Evolutionary conservation across 1,284 basidiomycete species (phyloP).

Genomic region (Sporisorium exsertum): DNA sequence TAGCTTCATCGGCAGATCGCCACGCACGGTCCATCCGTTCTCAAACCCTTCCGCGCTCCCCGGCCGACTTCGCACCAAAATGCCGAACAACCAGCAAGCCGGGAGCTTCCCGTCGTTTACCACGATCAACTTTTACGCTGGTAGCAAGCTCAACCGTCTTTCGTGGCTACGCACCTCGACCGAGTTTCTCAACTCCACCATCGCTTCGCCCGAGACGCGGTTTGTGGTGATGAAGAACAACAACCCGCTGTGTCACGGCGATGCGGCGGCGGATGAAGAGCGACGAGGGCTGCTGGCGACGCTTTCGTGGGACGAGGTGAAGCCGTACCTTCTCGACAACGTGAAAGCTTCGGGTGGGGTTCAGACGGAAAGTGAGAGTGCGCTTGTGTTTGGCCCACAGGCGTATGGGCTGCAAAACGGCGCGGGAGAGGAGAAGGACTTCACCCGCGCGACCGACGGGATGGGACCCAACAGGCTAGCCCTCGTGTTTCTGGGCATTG

Average conservation of each 20-base stretch:
- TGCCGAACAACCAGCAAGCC: conserved; percentile 10
- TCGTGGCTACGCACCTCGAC: conserved; percentile 66
- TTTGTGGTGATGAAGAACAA: conserved; percentile 67
- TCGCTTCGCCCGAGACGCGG: conserved; percentile 57
- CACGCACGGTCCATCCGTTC: neutral
- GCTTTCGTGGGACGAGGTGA: conserved; percentile 66
- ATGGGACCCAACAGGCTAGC: conserved; percentile 51
- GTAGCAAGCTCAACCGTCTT: conserved; percentile 61
- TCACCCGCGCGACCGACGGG: conserved; percentile 46
- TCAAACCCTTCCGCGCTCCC: neutral
- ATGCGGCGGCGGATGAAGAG: conserved; percentile 7
- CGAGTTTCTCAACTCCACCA: conserved; percentile 67
- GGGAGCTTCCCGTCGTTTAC: conserved; percentile 36
- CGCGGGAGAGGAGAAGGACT: conserved; percentile 30
- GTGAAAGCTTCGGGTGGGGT: conserved; percentile 39
- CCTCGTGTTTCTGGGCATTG: conserved; percentile 64
- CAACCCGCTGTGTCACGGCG: conserved; percentile 64
- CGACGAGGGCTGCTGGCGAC: conserved; percentile 53
- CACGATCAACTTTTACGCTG: conserved; percentile 65
- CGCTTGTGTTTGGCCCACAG: conserved; percentile 57
- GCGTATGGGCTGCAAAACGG: conserved; percentile 44
- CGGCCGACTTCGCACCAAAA: conserved; percentile 1
- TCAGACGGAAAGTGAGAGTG: conserved; percentile 1
- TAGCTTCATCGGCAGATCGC: neutral
- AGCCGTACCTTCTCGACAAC: conserved; percentile 45